Conservation (phyloP, 202 grass and related monocot species). For the Sporobolus alterniflorus region DNA sequence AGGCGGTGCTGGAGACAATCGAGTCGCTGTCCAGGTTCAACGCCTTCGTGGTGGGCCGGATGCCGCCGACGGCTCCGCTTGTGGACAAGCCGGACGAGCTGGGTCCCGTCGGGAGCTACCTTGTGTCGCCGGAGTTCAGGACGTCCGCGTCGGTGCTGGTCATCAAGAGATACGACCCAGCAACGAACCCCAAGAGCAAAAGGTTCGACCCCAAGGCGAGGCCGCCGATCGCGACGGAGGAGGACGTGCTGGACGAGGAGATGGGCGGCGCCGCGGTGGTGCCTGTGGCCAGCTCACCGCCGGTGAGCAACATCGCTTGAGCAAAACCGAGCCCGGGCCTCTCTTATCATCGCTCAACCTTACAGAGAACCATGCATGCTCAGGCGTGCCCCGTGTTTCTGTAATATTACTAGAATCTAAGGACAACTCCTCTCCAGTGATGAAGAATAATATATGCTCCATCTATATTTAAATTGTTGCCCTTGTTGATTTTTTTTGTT, state of each 20-base stretch:
- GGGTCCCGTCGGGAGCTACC: constrained; percentile 54
- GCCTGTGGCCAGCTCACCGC: constrained; percentile 20
- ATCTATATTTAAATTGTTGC: too few species aligned
- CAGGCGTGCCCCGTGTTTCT: too few species aligned
- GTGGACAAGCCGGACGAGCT: constrained; percentile 54
- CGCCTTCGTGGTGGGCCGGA: constrained; percentile 58
- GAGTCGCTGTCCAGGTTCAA: constrained; percentile 41
- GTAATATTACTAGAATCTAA: too few species aligned
- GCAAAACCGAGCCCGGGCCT: background rate
- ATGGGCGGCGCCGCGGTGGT: constrained; percentile 11
- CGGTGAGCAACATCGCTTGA: background rate
- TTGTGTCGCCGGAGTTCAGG: constrained; percentile 52
- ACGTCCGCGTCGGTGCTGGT: constrained; percentile 61
- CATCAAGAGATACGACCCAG: constrained; percentile 51
- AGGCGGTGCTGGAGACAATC: constrained; percentile 40
- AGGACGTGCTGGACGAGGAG: constrained; percentile 33
- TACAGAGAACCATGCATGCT: background rate
- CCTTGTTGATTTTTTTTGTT: too few species aligned
- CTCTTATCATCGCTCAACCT: background rate
- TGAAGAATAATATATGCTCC: too few species aligned
- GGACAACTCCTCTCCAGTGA: too few species aligned
- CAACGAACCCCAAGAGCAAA: constrained; percentile 47
- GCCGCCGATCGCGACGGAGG: constrained; percentile 35
- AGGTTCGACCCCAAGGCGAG: constrained; percentile 47
- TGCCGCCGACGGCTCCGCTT: constrained; percentile 43